Evolutionary conservation across 305 asterid species (phyloP).

Genomic region (Solanum aculeatissimum): DNA sequence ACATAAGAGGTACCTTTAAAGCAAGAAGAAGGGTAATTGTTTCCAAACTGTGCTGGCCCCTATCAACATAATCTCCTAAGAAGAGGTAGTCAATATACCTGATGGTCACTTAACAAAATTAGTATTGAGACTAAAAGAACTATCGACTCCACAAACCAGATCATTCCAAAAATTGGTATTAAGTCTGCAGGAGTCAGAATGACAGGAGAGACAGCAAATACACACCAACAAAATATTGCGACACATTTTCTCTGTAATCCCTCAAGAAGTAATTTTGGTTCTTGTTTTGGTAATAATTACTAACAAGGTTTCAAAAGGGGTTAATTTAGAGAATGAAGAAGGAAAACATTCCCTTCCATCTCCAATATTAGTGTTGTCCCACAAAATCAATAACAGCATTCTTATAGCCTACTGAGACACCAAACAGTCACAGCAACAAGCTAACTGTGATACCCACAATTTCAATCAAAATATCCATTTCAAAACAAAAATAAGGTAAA

Average conservation of each 20-base stretch:
- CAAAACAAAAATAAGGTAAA: neutral
- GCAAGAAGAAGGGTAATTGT: conserved; percentile 96
- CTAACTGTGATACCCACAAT: neutral
- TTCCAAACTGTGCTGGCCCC: conserved; percentile 99
- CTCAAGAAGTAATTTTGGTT: neutral
- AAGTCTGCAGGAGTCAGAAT: neutral
- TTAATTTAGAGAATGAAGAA: neutral
- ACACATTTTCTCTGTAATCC: neutral
- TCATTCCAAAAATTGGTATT: neutral
- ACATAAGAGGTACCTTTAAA: conserved; percentile 53
- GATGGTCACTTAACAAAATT: conserved; percentile 24
- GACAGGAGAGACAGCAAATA: neutral
- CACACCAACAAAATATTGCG: neutral
- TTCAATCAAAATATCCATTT: neutral
- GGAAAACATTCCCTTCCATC: neutral
- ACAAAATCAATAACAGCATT: neutral
- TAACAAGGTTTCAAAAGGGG: neutral
- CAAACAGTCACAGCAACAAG: neutral
- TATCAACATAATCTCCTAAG: conserved; percentile 99
- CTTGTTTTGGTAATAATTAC: neutral
- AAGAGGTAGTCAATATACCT: conserved; percentile 97
- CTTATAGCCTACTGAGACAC: neutral
- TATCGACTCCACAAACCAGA: neutral
- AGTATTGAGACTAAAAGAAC: conserved; percentile 5
- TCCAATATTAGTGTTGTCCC: neutral